Evolutionary conservation across 176 grass and related monocot genomes (phyloP).

Genomic region (Oryza nivara): DNA sequence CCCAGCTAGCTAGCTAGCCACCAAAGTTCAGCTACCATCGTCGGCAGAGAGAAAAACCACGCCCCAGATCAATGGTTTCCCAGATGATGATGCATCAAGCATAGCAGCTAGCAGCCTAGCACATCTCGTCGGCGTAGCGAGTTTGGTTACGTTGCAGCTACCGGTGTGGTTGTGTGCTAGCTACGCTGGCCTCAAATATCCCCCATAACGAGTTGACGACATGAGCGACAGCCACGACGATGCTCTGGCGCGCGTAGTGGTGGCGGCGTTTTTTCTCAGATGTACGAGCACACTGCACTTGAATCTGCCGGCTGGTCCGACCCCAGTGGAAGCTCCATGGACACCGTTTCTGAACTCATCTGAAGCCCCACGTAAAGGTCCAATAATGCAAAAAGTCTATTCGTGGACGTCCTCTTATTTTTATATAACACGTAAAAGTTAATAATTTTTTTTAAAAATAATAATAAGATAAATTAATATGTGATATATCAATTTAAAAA

Average conservation of each 20-base stretch:
- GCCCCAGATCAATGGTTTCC: neutral
- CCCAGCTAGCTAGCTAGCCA: neutral
- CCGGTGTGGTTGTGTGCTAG: neutral
- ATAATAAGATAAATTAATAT: no score
- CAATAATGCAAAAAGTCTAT: neutral
- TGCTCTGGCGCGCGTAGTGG: neutral
- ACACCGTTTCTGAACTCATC: neutral
- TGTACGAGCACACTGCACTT: conserved; percentile 11
- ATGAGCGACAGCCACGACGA: neutral
- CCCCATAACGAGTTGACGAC: neutral
- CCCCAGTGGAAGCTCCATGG: conserved; percentile 8
- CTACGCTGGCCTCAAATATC: neutral
- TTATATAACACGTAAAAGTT: no score
- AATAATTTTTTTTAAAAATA: no score
- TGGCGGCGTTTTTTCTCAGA: neutral
- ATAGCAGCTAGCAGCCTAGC: no score
- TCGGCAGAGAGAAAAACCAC: conserved; percentile 1
- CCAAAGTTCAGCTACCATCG: neutral
- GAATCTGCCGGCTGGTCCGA: neutral
- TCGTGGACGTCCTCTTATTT: no score
- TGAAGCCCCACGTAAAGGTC: neutral
- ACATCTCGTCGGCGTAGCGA: neutral
- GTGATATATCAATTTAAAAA: no score
- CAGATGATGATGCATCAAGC: neutral
- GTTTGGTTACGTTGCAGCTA: neutral